Evolutionary conservation across 345 rosid genomes (phyloP).

Genomic region (Geranium brycei): DNA sequence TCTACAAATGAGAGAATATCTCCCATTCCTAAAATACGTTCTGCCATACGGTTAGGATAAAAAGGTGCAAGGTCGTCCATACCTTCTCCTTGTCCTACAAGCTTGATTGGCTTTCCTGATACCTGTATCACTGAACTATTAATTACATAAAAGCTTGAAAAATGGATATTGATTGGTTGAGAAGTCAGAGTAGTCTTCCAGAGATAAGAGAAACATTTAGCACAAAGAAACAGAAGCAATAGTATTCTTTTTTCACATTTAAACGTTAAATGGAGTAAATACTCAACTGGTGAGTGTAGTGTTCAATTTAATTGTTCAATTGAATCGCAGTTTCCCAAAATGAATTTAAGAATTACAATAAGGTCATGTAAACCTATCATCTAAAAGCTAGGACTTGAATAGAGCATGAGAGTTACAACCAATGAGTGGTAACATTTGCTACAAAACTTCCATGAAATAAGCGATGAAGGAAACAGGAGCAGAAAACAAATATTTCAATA

Average conservation of each 20-base stretch:
- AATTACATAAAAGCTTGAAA: slow-evolving; percentile 1
- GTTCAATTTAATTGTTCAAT: not conserved
- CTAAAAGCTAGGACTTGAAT: not conserved
- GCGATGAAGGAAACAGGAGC: not conserved
- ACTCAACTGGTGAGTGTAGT: not conserved
- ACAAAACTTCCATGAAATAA: too few species aligned
- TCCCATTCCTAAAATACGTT: slow-evolving; percentile 95
- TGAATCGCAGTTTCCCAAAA: not conserved
- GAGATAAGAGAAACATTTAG: too few species aligned
- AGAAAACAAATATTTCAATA: not conserved
- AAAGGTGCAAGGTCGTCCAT: slow-evolving; percentile 99
- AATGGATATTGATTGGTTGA: not conserved
- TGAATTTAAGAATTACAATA: not conserved
- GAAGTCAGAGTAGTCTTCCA: not conserved
- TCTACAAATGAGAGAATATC: slow-evolving; percentile 94
- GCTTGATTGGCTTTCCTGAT: slow-evolving; percentile 91
- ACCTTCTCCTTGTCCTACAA: slow-evolving; percentile 93
- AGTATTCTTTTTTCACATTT: too few species aligned
- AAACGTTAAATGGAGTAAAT: not conserved
- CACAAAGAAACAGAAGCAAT: too few species aligned
- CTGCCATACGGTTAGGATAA: slow-evolving; percentile 97
- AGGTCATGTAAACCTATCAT: not conserved
- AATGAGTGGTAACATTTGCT: too few species aligned
- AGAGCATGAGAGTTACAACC: not conserved
- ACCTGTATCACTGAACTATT: slow-evolving; percentile 34